Evolutionary conservation across 2,329 filamentous ascomycete genomes (phyloP), one percentile per base, ranked within the genome.

Genomic region (Cryphonectria carpinicola): DNA sequence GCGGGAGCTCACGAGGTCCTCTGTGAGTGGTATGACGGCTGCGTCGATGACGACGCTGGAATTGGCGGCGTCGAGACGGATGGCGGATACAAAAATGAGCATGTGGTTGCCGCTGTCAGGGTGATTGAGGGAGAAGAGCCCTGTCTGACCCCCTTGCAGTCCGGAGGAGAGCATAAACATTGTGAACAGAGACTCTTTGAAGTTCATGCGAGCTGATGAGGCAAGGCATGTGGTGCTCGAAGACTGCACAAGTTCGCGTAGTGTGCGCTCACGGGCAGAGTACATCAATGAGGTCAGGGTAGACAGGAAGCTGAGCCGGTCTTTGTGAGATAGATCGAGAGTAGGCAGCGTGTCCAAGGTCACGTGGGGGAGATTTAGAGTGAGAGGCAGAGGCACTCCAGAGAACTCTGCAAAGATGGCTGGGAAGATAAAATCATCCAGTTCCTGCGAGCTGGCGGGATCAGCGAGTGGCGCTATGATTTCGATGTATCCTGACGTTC

Each of bases 181-280:
- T 46, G 81, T 81, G 70, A 83, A 83, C 14, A 87, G 67, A 0
- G 84, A 83, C 70, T 86, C 83, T 72, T 86, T 86, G 76, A 87
- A 83, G 74, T 84, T 83, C 66, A 84, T 74, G 0, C 83, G 80
- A 4, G 77, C 69, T 3, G 82, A 78, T 0, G 76, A 56, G 6
- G 77, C 71, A 22, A 80, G 74, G n/a, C 73, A 73, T 28, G 61
- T 56, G 13, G 17, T 17, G 37, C 70, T 73, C 1, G 71, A 71
- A 22, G 69, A 68, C 17, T 76, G 70, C 4, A 74, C 68, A 1
- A 74, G 70, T 0, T 80, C 76, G 4, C 83, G 81, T 1, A 82
- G 67, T 3, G 66, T 68, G 68, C 79, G 81, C 73, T 87, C 84
- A 19, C 81, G 79, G 1, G 76, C 56, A 1, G 83, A 85, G 75